Conservation (phyloP, 257 asterid species). For the Rhazya stricta region DNA sequence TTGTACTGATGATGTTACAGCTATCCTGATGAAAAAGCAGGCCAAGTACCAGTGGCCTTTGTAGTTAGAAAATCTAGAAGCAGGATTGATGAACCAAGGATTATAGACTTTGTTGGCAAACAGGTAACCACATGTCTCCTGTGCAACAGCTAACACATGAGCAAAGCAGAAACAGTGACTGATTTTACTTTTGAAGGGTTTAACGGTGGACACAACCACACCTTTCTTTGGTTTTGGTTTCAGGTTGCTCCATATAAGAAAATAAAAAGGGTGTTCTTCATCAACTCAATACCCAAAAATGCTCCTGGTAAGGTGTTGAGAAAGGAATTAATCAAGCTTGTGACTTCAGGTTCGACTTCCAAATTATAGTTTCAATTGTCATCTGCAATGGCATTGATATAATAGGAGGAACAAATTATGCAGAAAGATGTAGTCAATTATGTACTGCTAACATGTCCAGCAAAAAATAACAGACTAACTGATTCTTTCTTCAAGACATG, state of each 20-base stretch:
- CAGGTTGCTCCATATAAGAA: constrained; percentile 61
- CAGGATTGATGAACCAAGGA: constrained; percentile 23
- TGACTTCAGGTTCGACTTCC: constrained; percentile 27
- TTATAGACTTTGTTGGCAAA: constrained; percentile 45
- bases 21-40: constrained; percentile 56
- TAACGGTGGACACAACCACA: neutral
- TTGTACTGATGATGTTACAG: constrained; percentile 18
- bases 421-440: neutral
- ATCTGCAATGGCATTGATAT: neutral
- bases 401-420: neutral
- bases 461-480: neutral
- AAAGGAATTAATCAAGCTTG: constrained; percentile 41
- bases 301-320: constrained; percentile 52
- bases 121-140: constrained; percentile 24
- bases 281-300: constrained; percentile 45
- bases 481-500: neutral
- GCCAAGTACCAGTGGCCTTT: constrained; percentile 54
- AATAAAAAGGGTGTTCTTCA: constrained; percentile 39
- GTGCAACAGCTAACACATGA: neutral
- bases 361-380: constrained; percentile 27
- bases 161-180: neutral
- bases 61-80: constrained; percentile 42
- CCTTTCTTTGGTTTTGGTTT: constrained; percentile 9
- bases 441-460: neutral
- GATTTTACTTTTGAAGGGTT: neutral